Conservation (phyloP, 1,284 basidiomycete genomes). For the Ceratobasidium sp. region DNA sequence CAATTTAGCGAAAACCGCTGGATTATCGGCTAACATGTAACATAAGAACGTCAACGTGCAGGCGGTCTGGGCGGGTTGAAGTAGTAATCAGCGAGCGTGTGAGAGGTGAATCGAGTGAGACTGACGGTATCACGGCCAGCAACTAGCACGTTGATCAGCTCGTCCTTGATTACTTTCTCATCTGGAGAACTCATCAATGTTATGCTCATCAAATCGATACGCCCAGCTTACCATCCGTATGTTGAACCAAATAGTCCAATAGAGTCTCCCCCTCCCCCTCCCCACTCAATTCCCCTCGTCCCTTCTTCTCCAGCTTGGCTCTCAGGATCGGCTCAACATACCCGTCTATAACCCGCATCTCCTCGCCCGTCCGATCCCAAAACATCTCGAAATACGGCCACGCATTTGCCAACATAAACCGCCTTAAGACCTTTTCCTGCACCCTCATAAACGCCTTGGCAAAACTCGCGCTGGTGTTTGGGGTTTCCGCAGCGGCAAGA, state of each 20-base stretch:
- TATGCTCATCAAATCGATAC: background rate
- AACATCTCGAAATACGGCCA: conserved; percentile 65
- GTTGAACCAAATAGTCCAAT: conserved; percentile 66
- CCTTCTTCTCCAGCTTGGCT: conserved; percentile 63
- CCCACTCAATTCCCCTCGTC: conserved; percentile 53
- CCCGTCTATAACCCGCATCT: conserved; percentile 65
- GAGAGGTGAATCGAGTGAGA: background rate
- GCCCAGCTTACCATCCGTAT: conserved; percentile 37
- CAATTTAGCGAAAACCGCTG: conserved; percentile 61
- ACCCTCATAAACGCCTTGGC: conserved; percentile 71
- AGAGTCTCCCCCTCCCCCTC: conserved; percentile 64
- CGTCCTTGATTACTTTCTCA: conserved; percentile 68
- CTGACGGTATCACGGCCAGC: conserved; percentile 79
- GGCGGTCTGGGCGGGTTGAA: conserved; percentile 59
- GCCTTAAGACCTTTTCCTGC: conserved; percentile 67
- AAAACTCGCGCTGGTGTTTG: conserved; percentile 56
- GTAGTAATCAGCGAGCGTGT: background rate
- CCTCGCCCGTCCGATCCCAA: conserved; percentile 66
- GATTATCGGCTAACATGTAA: conserved; percentile 69
- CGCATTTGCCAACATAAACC: conserved; percentile 72
- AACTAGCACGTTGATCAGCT: conserved; percentile 75
- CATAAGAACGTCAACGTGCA: conserved; percentile 65
- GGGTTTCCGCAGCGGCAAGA: background rate
- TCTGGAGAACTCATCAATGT: conserved; percentile 24
- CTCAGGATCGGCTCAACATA: conserved; percentile 74